Percentiles rank a stretch among this genome's conserved stretches.
Evolutionary conservation across 2,329 filamentous ascomycete genomes (phyloP).

Genomic region (Fusarium devonianum): DNA sequence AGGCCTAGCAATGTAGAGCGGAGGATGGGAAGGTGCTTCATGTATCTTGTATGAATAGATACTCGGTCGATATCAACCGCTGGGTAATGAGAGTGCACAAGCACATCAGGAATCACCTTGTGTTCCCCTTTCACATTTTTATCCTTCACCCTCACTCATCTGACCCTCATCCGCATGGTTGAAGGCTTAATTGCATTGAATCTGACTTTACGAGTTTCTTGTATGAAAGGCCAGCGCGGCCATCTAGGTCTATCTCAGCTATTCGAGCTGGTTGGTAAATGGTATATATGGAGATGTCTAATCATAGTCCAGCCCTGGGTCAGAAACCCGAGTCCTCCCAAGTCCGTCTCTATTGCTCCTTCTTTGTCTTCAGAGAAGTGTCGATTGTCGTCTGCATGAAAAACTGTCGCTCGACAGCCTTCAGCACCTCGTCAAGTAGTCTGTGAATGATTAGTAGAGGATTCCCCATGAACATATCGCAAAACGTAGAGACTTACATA

Average conservation of each 20-base stretch:
- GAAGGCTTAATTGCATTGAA: slow-evolving; percentile 11
- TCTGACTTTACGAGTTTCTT: slow-evolving; percentile 20
- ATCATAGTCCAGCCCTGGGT: slow-evolving; percentile 39
- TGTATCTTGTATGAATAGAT: slow-evolving; percentile 49
- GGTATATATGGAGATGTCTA: slow-evolving; percentile 44
- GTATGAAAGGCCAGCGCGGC: slow-evolving; percentile 26
- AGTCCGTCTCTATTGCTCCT: slow-evolving; percentile 55
- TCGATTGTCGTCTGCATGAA: slow-evolving; percentile 62
- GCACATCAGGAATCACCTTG: slow-evolving; percentile 22
- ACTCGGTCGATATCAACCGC: slow-evolving; percentile 37
- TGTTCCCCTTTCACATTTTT: neutral
- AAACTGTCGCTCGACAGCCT: slow-evolving; percentile 74
- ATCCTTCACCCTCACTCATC: neutral
- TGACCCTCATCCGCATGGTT: too few relatives aligned
- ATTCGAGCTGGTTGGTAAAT: slow-evolving; percentile 20
- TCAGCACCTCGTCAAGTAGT: slow-evolving; percentile 83
- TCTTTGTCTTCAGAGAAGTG: slow-evolving; percentile 56
- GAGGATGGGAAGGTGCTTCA: slow-evolving; percentile 27
- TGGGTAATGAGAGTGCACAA: slow-evolving; percentile 41
- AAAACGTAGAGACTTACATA: slow-evolving; percentile 68
- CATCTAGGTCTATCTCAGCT: slow-evolving; percentile 35
- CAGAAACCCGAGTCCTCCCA: slow-evolving; percentile 31
- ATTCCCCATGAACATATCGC: neutral
- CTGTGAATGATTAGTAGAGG: slow-evolving; percentile 52
- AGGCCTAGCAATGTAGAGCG: slow-evolving; percentile 26